phyloP scores from a whole-genome alignment of 768 basidiomycete genomes.

The Agrocybe chaxingu region DNA sequence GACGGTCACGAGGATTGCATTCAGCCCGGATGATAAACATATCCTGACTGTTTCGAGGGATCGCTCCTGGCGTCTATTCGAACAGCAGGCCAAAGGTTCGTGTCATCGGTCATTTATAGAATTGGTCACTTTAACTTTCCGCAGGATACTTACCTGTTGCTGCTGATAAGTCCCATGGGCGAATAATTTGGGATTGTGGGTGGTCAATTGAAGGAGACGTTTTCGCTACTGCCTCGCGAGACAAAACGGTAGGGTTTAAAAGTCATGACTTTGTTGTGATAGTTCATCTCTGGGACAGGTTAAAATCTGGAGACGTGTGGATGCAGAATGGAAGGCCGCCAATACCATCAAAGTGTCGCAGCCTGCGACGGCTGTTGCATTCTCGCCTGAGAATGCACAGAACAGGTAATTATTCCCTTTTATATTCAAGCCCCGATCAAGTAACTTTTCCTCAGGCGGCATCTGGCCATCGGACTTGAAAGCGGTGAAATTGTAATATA shows the following conservation, averaged over 20 bases:
- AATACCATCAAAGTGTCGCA: conserved; percentile 68
- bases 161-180: conserved; percentile 79
- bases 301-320: conserved; percentile 69
- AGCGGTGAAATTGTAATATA: conserved; percentile 73
- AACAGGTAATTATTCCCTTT: conserved; percentile 32
- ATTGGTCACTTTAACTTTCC: not conserved
- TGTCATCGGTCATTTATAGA: not conserved
- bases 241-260: conserved; percentile 73
- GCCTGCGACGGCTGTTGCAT: conserved; percentile 77
- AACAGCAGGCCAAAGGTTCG: conserved; percentile 31
- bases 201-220: conserved; percentile 76
- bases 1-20: conserved; percentile 87
- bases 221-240: conserved; percentile 93
- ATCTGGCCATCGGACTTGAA: conserved; percentile 83
- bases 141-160: conserved; percentile 61
- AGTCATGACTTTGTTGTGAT: not conserved
- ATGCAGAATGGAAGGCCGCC: conserved; percentile 49
- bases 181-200: conserved; percentile 95
- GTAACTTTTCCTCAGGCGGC: conserved; percentile 30
- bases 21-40: conserved; percentile 79
- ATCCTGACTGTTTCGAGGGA: conserved; percentile 89
- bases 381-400: conserved; percentile 37
- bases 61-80: conserved; percentile 86
- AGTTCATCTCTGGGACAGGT: conserved; percentile 43
- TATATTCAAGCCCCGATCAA: conserved; percentile 1